A percentile compares a stretch with the other conserved stretches of the same genome.
Evolutionary conservation across 345 rosid species (phyloP).

Genomic region (Moricandia arvensis): DNA sequence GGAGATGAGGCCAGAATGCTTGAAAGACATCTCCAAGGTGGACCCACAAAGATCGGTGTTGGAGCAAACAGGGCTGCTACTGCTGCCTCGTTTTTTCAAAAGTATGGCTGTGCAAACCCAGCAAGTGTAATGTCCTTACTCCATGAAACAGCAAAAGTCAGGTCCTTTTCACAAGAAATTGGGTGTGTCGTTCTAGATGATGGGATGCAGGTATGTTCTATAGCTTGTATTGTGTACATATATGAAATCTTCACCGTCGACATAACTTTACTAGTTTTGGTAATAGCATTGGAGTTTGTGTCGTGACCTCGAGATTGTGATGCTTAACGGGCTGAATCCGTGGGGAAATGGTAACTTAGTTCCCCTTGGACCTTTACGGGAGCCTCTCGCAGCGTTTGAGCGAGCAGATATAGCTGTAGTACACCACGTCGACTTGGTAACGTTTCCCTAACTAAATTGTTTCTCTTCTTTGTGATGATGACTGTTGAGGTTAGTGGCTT

Average conservation of each 20-base stretch:
- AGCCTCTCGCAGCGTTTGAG: conserved; percentile 60
- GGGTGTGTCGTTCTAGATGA: conserved; percentile 67
- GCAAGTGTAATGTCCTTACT: conserved; percentile 4
- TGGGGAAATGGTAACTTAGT: conserved; percentile 71
- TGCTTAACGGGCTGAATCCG: conserved; percentile 72
- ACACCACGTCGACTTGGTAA: conserved; percentile 70
- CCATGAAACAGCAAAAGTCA: conserved; percentile 18
- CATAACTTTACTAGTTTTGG: conserved; percentile 28
- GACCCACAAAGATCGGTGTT: conserved; percentile 53
- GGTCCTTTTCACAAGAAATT: conserved; percentile 36
- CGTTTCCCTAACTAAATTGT: neutral
- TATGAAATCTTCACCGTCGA: neutral
- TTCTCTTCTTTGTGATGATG: neutral
- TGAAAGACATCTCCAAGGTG: conserved; percentile 54
- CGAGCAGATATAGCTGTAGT: conserved; percentile 68
- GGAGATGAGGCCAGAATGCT: conserved; percentile 94
- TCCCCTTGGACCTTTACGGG: conserved; percentile 85
- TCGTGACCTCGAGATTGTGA: conserved; percentile 79
- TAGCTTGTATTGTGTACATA: neutral
- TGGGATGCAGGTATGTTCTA: conserved; percentile 77
- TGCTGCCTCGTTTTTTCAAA: conserved; percentile 50
- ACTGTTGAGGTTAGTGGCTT: conserved; percentile 24
- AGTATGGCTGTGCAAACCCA: conserved; percentile 52
- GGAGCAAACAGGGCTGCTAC: conserved; percentile 71
- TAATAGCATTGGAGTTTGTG: conserved; percentile 74